These are phyloP conservation scores for Tuber melanosporum DNA, from an alignment of 495 filamentous ascomycete species.

Conservation along the genomic window DNA sequence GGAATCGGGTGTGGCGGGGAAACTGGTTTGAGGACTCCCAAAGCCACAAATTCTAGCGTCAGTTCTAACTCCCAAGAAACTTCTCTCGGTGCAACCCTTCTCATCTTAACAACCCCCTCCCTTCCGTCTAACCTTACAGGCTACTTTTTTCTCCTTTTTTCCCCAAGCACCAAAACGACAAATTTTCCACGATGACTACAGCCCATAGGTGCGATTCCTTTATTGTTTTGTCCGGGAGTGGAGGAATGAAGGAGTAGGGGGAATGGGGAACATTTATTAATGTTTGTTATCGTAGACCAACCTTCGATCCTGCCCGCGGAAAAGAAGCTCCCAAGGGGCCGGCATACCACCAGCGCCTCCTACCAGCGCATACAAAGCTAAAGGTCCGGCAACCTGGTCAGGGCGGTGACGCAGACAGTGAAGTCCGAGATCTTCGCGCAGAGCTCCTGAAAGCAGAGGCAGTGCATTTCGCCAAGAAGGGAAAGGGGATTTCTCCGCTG, in stretches of 20 bases:
- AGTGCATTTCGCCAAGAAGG: slow-evolving; percentile 76
- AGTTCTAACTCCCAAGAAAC: not conserved
- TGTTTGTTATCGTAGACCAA: slow-evolving; percentile 60
- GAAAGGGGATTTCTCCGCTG: slow-evolving; percentile 49
- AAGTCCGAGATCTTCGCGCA: slow-evolving; percentile 74
- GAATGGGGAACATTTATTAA: slow-evolving; percentile 36
- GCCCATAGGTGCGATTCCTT: slow-evolving; percentile 45
- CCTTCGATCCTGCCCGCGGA: slow-evolving; percentile 88
- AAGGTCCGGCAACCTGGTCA: slow-evolving; percentile 86
- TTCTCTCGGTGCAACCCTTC: not conserved
- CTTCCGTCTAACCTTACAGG: slow-evolving; percentile 1
- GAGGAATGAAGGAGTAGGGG: not conserved
- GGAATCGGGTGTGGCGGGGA: not conserved
- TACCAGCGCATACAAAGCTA: slow-evolving; percentile 84
- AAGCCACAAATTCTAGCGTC: not conserved
- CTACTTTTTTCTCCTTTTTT: not conserved
- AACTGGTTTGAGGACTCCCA: not conserved
- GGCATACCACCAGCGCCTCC: slow-evolving; percentile 92
- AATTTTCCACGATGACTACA: slow-evolving; percentile 56
- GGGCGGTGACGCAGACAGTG: slow-evolving; percentile 70
- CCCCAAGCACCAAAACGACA: not conserved
- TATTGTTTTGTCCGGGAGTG: not conserved
- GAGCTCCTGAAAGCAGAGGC: slow-evolving; percentile 87
- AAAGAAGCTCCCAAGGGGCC: slow-evolving; percentile 91
- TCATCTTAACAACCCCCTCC: slow-evolving; percentile 8